Evolutionary conservation across 768 basidiomycete genomes (phyloP), one percentile per base, ranked within the genome.

Genomic region (Tylopilus rubrobrunneus): DNA sequence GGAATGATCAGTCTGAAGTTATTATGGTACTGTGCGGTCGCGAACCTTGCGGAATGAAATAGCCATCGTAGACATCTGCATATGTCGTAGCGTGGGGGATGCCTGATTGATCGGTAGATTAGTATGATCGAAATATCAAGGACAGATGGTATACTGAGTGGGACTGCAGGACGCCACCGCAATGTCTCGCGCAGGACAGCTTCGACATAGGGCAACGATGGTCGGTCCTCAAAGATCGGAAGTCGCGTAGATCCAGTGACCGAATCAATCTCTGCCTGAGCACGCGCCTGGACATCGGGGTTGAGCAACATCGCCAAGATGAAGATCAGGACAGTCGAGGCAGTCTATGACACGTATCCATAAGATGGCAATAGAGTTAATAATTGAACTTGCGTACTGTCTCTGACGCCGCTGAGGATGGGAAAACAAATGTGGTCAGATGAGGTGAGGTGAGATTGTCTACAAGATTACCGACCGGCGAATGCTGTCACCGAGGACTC

Each of bases 21-120:
- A 19, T 11, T 11, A 19, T 9, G 27, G 8, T 9, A 17, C 9
- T 4, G 14, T n/a, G 7, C 11, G 11, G 28, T 34, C 29, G 64
- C 66, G 7, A 15, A 67, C 83, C 84, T 62, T 75, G 73, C 1
- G 84, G 84, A 48, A 86, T 85, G 21, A 78, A 67, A 56, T 79
- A 79, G n/a, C 76, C 74, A 29, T 68, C 62, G 51, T 79, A 80
- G 12, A 72, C 53, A 37, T 80, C 78, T 42, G 74, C 70, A 23
- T 63, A 62, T 1, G 74, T 75, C 7, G 68, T 51, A 2, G 62
- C 58, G 42, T 74, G 74, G 2, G 73, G 69, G 21, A 74, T 46
- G 15, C 67, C 72, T 67, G 49, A 17, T 45, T 9, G 25, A 21
- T 43, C 8, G 12, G 27, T 5, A 17, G n/a, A n/a, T 56, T 5